A percentile compares a stretch with the other conserved stretches of the same genome.
Evolutionary conservation across 495 filamentous ascomycete genomes (phyloP).

Genomic region (Niebla homalea): DNA sequence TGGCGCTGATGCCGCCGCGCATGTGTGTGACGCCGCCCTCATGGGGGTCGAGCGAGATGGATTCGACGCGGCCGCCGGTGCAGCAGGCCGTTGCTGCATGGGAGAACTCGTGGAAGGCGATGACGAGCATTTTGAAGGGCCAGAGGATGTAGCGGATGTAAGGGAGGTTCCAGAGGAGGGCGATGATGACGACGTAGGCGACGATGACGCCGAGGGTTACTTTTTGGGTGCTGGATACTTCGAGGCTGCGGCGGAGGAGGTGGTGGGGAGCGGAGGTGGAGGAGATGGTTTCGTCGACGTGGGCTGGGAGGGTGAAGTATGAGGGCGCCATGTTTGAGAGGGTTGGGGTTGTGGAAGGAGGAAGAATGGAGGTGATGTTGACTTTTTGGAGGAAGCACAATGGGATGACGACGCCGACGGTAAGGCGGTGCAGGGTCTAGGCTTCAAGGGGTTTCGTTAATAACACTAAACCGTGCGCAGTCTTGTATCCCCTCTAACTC

Average conservation of each 20-base stretch:
- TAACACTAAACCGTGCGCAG: too few relatives aligned
- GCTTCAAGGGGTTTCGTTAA: too few relatives aligned
- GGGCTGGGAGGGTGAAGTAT: not conserved
- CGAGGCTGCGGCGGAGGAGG: slow-evolving; percentile 35
- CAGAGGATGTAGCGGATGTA: slow-evolving; percentile 60
- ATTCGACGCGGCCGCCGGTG: slow-evolving; percentile 51
- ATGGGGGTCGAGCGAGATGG: slow-evolving; percentile 55
- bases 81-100: slow-evolving; percentile 61
- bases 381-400: too few relatives aligned
- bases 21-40: slow-evolving; percentile 67
- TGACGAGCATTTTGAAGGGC: slow-evolving; percentile 89
- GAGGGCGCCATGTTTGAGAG: slow-evolving; percentile 1
- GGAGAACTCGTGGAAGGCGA: slow-evolving; percentile 73
- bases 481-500: too few relatives aligned
- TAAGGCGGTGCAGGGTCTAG: too few relatives aligned
- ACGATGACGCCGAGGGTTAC: slow-evolving; percentile 57
- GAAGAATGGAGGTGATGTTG: too few relatives aligned
- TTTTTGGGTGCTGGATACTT: slow-evolving; percentile 56
- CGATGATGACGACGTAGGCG: slow-evolving; percentile 61
- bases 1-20: slow-evolving; percentile 58
- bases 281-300: not conserved
- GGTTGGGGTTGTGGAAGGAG: not conserved
- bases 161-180: slow-evolving; percentile 65
- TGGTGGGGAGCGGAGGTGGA: not conserved
- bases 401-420: too few relatives aligned